A percentile compares a stretch with the other conserved stretches of the same genome.
phyloP scores from a whole-genome alignment of 2,329 filamentous ascomycete genomes.

The Aspergillus unguis region DNA sequence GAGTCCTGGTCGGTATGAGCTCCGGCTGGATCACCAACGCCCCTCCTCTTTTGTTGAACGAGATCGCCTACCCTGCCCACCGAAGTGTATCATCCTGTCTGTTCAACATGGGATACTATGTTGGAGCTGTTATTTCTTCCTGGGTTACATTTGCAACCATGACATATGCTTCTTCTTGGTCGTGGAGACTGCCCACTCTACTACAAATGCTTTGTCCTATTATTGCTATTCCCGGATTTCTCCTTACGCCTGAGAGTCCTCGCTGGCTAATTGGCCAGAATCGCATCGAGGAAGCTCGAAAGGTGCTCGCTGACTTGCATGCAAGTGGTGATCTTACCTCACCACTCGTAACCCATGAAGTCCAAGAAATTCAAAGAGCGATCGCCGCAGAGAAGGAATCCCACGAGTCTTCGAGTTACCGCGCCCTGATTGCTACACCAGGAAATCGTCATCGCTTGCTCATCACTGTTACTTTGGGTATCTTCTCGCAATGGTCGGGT shows the following conservation, averaged over 20 bases:
- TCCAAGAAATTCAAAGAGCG: conserved; percentile 18
- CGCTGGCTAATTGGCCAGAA: conserved; percentile 21
- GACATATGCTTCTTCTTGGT: conserved; percentile 19
- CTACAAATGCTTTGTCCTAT: conserved; percentile 19
- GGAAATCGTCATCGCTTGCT: conserved; percentile 15
- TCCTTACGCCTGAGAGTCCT: conserved; percentile 21
- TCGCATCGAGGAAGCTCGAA: conserved; percentile 17
- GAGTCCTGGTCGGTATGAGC: conserved; percentile 37
- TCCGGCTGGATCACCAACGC: conserved; percentile 32
- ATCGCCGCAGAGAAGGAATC: conserved; percentile 18
- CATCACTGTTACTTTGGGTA: conserved; percentile 14
- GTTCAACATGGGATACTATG: conserved; percentile 37
- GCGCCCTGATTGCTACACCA: conserved; percentile 17
- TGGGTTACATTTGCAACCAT: conserved; percentile 27
- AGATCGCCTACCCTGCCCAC: conserved; percentile 45
- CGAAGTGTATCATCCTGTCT: conserved; percentile 33
- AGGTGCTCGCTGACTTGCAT: conserved; percentile 19
- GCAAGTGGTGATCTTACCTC: conserved; percentile 19
- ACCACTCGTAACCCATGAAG: conserved; percentile 18
- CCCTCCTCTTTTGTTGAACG: conserved; percentile 42
- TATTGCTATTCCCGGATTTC: conserved; percentile 17
- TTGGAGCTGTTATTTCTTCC: conserved; percentile 25
- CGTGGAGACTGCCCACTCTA: conserved; percentile 24
- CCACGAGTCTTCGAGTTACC: conserved; percentile 13
- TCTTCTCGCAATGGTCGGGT: conserved; percentile 24